phyloP scores from a whole-genome alignment of 108 stramenopile genomes.

The Chaetoceros muelleri region DNA sequence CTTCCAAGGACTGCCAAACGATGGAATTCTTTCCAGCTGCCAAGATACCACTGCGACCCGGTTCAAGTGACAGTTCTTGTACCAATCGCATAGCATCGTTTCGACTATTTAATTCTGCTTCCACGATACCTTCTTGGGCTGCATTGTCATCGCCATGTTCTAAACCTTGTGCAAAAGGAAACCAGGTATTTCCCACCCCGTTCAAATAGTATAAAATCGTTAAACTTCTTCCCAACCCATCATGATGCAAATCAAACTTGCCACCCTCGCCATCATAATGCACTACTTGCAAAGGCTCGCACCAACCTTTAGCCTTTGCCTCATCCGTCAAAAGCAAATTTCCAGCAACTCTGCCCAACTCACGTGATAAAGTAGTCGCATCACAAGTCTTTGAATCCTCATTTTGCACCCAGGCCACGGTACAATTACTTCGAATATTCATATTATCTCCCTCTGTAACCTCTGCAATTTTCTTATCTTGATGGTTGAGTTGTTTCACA shows the following conservation, averaged over 20 bases:
- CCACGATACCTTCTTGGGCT: neutral
- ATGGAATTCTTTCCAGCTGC: slow-evolving; percentile 20
- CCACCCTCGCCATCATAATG: slow-evolving; percentile 23
- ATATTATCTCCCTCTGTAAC: neutral
- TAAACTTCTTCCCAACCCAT: slow-evolving; percentile 23
- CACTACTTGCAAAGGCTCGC: slow-evolving; percentile 20
- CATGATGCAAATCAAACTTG: slow-evolving; percentile 31
- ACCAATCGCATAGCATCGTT: neutral
- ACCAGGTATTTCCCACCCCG: slow-evolving; percentile 38
- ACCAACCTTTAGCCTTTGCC: neutral
- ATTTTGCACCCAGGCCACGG: neutral
- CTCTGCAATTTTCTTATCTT: neutral
- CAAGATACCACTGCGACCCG: slow-evolving; percentile 16
- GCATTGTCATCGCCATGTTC: neutral
- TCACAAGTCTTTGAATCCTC: neutral
- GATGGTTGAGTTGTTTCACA: neutral
- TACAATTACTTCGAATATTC: neutral
- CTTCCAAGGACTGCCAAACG: slow-evolving; percentile 2
- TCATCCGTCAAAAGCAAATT: neutral
- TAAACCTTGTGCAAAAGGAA: slow-evolving; percentile 24
- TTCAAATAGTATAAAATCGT: slow-evolving; percentile 33
- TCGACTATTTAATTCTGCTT: neutral
- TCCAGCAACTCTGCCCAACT: neutral
- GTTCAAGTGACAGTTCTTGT: neutral
- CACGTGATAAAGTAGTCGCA: neutral